phyloP scores from a whole-genome alignment of 163 green algal species.

The Chlorella variabilis region DNA sequence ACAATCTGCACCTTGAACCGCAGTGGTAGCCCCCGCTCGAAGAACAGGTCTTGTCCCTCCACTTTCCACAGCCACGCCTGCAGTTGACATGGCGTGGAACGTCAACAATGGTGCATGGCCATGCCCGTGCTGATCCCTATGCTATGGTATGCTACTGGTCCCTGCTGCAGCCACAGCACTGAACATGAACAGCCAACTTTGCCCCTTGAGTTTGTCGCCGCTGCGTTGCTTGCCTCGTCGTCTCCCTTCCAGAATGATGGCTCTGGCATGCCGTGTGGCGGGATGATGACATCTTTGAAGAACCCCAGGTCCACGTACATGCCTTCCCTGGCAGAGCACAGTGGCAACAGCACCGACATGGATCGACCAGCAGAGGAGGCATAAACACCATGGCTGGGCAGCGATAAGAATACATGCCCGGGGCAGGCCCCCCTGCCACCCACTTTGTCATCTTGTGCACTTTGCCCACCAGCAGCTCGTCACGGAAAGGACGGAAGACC shows the following conservation, averaged over 20 bases:
- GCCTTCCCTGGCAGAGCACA: conserved; percentile 77
- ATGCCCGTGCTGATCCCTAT: no score
- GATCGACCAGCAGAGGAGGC: no score
- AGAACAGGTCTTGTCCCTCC: conserved; percentile 63
- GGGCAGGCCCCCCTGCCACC: no score
- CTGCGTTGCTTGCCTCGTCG: conserved; percentile 35
- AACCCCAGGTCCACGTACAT: conserved; percentile 90
- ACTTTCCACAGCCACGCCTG: conserved; percentile 51
- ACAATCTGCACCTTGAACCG: conserved; percentile 75
- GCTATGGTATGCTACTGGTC: no score
- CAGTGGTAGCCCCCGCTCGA: conserved; percentile 82
- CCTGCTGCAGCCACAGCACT: no score
- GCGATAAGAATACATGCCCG: no score
- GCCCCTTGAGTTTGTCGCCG: no score
- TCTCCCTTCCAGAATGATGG: conserved; percentile 46
- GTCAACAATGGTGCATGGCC: no score
- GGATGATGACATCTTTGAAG: conserved; percentile 91
- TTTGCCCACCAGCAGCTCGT: conserved; percentile 87
- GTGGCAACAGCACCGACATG: no score
- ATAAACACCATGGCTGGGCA: no score
- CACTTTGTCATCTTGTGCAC: conserved; percentile 75
- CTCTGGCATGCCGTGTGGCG: conserved; percentile 76
- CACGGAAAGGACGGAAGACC: conserved; percentile 90
- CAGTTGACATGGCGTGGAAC: background rate
- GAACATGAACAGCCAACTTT: no score